Percentiles rank a stretch among this genome's conserved stretches.
Conservation (phyloP, 108 stramenopile genomes). For the Fragilariopsis cylindrus region DNA sequence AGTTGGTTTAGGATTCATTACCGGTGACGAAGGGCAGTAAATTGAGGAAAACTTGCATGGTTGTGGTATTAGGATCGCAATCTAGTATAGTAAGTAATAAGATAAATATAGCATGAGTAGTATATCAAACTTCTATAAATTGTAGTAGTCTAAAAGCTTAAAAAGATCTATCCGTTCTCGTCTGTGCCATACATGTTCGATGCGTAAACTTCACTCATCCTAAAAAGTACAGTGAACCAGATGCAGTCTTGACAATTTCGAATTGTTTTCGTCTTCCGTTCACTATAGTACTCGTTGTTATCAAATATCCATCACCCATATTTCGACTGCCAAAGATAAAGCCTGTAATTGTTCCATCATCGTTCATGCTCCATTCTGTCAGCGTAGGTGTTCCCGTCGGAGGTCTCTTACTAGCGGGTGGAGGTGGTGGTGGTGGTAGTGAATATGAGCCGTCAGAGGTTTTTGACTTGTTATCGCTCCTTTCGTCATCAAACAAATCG, state of each 20-base stretch:
- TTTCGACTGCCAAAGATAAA: slow-evolving; percentile 51
- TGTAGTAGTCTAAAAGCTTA: too few relatives aligned
- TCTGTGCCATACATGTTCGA: too few relatives aligned
- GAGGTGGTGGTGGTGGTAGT: background rate
- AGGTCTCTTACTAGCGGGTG: slow-evolving; percentile 9
- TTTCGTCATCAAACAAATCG: slow-evolving; percentile 31
- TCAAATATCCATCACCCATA: slow-evolving; percentile 51
- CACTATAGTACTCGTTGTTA: slow-evolving; percentile 65
- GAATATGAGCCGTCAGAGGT: background rate
- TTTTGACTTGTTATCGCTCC: background rate
- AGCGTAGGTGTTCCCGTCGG: slow-evolving; percentile 42
- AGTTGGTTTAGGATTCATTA: slow-evolving; percentile 28
- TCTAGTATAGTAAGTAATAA: too few relatives aligned
- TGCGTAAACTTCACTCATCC: slow-evolving; percentile 5
- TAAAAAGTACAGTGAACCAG: slow-evolving; percentile 59
- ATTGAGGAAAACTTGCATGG: too few relatives aligned
- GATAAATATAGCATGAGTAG: too few relatives aligned
- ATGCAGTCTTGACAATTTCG: slow-evolving; percentile 51
- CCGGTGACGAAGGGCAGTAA: background rate
- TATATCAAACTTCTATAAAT: too few relatives aligned
- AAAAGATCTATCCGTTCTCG: too few relatives aligned
- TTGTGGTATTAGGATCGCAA: too few relatives aligned
- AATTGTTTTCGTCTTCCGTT: slow-evolving; percentile 42
- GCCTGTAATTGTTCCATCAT: slow-evolving; percentile 67
- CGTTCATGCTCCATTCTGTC: slow-evolving; percentile 50